Percentiles rank a stretch among this genome's conserved stretches.
Evolutionary conservation across 805 yeast genomes (phyloP).

Genomic region (Candida lessepsii): DNA sequence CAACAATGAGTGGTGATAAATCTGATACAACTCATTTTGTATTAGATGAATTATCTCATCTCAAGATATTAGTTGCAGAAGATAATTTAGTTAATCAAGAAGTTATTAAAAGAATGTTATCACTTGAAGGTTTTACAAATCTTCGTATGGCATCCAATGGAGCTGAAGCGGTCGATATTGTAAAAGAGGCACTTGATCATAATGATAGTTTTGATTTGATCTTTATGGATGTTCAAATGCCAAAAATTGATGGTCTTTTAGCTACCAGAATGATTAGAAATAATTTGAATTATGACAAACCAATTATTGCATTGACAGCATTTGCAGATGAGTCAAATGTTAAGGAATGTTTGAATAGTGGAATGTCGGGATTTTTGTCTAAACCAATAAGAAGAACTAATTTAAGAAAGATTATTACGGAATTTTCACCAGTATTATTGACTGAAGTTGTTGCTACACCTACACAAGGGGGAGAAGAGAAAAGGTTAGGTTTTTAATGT

Average conservation of each 20-base stretch:
- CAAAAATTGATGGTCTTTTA: constrained; percentile 81
- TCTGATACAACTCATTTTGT: constrained; percentile 10
- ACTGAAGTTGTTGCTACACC: constrained; percentile 37
- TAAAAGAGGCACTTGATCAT: constrained; percentile 46
- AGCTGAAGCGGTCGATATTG: constrained; percentile 74
- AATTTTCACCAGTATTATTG: constrained; percentile 41
- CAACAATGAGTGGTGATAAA: constrained; percentile 17
- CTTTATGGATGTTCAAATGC: constrained; percentile 98
- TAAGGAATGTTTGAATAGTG: constrained; percentile 79
- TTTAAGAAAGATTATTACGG: constrained; percentile 54
- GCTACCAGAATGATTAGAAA: constrained; percentile 76
- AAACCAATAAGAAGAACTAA: constrained; percentile 81
- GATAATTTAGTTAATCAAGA: constrained; percentile 94
- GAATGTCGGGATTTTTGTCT: constrained; percentile 88
- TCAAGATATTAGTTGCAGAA: constrained; percentile 80
- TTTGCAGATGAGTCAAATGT: constrained; percentile 92
- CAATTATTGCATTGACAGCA: constrained; percentile 93
- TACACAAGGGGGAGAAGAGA: constrained; percentile 26
- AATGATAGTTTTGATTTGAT: constrained; percentile 61
- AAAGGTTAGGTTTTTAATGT: constrained; percentile 21
- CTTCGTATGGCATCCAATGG: constrained; percentile 88
- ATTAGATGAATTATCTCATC: constrained; percentile 22
- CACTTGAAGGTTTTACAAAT: constrained; percentile 72
- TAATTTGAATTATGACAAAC: constrained; percentile 58
- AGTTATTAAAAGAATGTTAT: constrained; percentile 85